phyloP scores from a whole-genome alignment of 108 stramenopile genomes.

The Tribonema minus region DNA sequence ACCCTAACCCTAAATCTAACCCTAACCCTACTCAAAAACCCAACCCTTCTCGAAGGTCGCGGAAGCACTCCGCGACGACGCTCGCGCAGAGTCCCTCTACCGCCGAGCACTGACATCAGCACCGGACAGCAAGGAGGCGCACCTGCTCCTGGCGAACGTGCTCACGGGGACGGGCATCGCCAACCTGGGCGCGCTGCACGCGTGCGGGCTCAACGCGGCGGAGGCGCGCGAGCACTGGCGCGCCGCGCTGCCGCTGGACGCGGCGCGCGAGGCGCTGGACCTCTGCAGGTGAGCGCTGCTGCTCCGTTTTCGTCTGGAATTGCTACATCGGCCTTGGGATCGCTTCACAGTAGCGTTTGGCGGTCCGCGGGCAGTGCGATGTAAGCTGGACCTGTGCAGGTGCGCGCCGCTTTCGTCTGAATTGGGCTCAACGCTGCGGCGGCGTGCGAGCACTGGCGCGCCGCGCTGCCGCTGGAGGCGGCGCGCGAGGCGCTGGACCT shows the following conservation, averaged over 20 bases:
- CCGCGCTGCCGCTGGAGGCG: slow-evolving; percentile 1
- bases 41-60: too few species aligned
- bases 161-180: slow-evolving; percentile 23
- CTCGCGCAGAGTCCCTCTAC: not conserved
- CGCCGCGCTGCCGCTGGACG: slow-evolving; percentile 2
- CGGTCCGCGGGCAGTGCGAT: too few species aligned
- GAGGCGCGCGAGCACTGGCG: slow-evolving; percentile 12
- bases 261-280: slow-evolving; percentile 14
- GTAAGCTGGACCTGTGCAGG: too few species aligned
- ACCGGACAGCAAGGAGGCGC: not conserved
- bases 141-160: not conserved
- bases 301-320: too few species aligned
- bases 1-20: too few species aligned
- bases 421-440: slow-evolving; percentile 36
- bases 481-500: slow-evolving; percentile 21
- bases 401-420: too few species aligned
- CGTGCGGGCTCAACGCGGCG: slow-evolving; percentile 33
- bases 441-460: slow-evolving; percentile 1
- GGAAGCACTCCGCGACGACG: not conserved
- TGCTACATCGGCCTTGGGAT: too few species aligned
- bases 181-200: slow-evolving; percentile 28
- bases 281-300: slow-evolving; percentile 20
- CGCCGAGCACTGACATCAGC: not conserved
- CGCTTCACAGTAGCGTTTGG: too few species aligned
- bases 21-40: too few species aligned